A percentile compares a stretch with the other conserved stretches of the same genome.
Evolutionary conservation across 2,329 filamentous ascomycete species (phyloP).

Genomic region (Pseudopyricularia cyperi): DNA sequence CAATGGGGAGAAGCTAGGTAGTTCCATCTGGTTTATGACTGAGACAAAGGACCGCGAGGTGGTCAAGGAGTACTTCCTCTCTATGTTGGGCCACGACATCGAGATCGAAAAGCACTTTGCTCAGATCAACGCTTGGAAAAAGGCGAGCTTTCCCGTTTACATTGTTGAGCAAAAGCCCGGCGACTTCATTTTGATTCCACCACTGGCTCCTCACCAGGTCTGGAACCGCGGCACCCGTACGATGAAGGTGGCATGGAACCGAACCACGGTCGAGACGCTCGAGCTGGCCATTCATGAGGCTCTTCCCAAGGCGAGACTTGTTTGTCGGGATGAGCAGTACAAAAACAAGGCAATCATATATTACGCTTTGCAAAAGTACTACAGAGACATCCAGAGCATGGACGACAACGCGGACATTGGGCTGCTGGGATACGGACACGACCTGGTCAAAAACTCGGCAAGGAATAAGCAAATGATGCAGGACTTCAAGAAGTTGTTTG

Average conservation of each 20-base stretch:
- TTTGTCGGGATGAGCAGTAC: constrained; percentile 96
- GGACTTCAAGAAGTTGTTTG: constrained; percentile 73
- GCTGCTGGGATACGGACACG: constrained; percentile 33
- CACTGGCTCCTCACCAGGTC: constrained; percentile 88
- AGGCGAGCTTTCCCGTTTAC: constrained; percentile 84
- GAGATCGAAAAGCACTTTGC: constrained; percentile 97
- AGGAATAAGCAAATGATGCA: constrained; percentile 54
- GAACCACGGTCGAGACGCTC: constrained; percentile 83
- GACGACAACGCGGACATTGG: constrained; percentile 34
- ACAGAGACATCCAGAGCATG: constrained; percentile 33
- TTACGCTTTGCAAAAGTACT: constrained; percentile 73
- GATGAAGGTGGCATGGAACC: constrained; percentile 97
- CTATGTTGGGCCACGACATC: constrained; percentile 86
- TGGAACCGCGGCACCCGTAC: constrained; percentile 96
- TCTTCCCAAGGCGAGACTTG: constrained; percentile 74
- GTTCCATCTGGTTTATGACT: constrained; percentile 98
- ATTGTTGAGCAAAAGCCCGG: constrained; percentile 82
- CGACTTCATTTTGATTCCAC: constrained; percentile 88
- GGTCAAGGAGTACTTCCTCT: constrained; percentile 88
- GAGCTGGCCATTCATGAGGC: constrained; percentile 78
- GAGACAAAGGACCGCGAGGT: constrained; percentile 83
- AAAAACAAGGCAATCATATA: constrained; percentile 96
- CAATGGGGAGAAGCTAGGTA: constrained; percentile 68
- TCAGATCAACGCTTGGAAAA: constrained; percentile 89
- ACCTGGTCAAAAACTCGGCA: constrained; percentile 23